phyloP scores from a whole-genome alignment of 2,329 filamentous ascomycete species.

The Ceratocystis ficicola region DNA sequence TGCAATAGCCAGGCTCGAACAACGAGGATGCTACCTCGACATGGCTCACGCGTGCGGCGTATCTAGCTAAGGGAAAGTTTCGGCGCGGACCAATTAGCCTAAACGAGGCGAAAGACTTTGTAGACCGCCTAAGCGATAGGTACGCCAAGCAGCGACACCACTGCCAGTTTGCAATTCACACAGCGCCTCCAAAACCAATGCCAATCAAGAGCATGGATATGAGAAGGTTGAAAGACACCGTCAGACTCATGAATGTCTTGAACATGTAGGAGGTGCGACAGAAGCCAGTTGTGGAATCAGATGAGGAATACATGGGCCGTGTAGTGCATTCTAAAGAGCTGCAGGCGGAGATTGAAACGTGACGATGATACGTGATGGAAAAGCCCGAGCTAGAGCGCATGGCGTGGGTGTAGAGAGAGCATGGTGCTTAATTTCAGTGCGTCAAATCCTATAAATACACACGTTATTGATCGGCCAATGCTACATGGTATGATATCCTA shows the following conservation, averaged over 20 bases:
- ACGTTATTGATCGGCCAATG: background rate
- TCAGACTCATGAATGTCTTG: background rate
- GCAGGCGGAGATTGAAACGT: background rate
- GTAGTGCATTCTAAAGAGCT: too few relatives aligned
- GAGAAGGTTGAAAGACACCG: background rate
- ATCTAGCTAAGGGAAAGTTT: constrained; percentile 25
- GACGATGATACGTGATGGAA: background rate
- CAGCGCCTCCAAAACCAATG: background rate
- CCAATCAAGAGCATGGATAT: background rate
- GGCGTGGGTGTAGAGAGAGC: background rate
- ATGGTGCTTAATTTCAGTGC: background rate
- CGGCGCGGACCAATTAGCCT: constrained; percentile 42
- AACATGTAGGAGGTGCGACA: background rate
- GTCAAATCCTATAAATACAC: background rate
- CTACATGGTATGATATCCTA: background rate
- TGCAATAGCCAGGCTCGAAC: background rate
- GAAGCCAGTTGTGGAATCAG: background rate
- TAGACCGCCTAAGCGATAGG: constrained; percentile 42
- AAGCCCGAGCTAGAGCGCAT: background rate
- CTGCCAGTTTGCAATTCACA: background rate
- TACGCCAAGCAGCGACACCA: constrained; percentile 33
- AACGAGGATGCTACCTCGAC: background rate
- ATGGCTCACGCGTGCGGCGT: background rate
- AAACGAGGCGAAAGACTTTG: constrained; percentile 47
- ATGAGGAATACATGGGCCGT: background rate